Percentiles rank a stretch among this genome's conserved stretches.
Conservation (phyloP, 495 filamentous ascomycete species). For the Delitschia confertaspora region DNA sequence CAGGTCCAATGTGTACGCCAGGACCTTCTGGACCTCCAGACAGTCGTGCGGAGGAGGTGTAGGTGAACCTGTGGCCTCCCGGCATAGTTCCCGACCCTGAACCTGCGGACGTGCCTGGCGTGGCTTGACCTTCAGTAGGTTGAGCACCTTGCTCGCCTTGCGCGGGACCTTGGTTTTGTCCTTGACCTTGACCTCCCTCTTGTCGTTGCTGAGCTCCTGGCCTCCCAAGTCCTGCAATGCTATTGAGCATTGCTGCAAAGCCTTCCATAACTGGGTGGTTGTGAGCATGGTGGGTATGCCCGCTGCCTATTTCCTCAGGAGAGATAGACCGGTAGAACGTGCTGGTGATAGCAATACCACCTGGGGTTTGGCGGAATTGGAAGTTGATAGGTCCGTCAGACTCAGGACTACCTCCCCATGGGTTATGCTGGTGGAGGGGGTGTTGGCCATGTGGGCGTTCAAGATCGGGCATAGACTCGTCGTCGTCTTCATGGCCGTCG, state of each 20-base stretch:
- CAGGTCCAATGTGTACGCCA: slow-evolving; percentile 23
- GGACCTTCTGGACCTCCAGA: slow-evolving; percentile 29
- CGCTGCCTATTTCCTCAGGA: slow-evolving; percentile 11
- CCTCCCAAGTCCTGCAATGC: slow-evolving; percentile 8
- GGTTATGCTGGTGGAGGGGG: slow-evolving; percentile 31
- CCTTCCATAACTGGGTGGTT: slow-evolving; percentile 6
- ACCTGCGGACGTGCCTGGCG: neutral
- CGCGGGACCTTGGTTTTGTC: no score
- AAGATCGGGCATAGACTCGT: slow-evolving; percentile 54
- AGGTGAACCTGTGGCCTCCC: slow-evolving; percentile 15
- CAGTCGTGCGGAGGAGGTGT: slow-evolving; percentile 22
- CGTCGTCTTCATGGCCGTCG: slow-evolving; percentile 56
- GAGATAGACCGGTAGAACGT: slow-evolving; percentile 31
- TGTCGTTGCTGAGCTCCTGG: slow-evolving; percentile 1
- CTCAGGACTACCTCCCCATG: slow-evolving; percentile 32
- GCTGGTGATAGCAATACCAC: slow-evolving; percentile 29
- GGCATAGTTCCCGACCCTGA: slow-evolving; percentile 9
- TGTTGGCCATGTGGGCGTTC: slow-evolving; percentile 31
- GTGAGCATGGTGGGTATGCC: slow-evolving; percentile 17
- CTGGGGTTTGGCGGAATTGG: slow-evolving; percentile 33
- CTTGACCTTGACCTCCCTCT: no score
- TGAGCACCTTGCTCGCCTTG: neutral
- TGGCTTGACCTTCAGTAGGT: neutral
- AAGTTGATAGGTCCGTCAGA: slow-evolving; percentile 37
- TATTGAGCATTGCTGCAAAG: slow-evolving; percentile 19